Percentiles rank a stretch among this genome's conserved stretches.
These are phyloP conservation scores for Yarrowia sp. DNA, from an alignment of 805 yeast genomes.

Conservation along the genomic window DNA sequence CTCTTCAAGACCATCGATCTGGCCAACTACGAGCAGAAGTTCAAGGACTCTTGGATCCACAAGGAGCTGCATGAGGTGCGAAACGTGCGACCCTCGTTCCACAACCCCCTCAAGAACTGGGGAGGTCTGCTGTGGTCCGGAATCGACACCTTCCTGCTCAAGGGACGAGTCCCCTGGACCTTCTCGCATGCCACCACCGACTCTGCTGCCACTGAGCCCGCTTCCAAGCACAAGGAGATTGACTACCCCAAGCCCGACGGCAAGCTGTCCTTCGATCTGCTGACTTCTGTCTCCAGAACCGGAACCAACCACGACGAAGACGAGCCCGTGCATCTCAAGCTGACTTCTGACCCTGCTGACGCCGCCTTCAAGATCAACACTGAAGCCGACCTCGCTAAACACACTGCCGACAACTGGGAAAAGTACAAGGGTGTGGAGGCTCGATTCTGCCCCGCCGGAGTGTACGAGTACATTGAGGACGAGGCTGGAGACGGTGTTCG, in stretches of 20 bases:
- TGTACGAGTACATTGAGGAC: constrained; percentile 86
- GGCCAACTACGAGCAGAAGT: constrained; percentile 58
- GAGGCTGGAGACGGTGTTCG: constrained; percentile 62
- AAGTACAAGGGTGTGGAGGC: constrained; percentile 83
- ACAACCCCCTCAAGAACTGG: constrained; percentile 64
- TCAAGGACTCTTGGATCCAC: constrained; percentile 78
- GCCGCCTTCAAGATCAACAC: constrained; percentile 23
- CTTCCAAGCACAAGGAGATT: constrained; percentile 64
- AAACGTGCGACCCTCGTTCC: constrained; percentile 90
- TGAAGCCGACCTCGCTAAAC: constrained; percentile 46
- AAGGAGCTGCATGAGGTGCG: constrained; percentile 82
- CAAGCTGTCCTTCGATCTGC: constrained; percentile 81
- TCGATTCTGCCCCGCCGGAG: constrained; percentile 98
- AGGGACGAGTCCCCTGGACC: constrained; percentile 88
- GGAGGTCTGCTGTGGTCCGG: constrained; percentile 89
- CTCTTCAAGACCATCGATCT: constrained; percentile 37
- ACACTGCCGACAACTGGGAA: constrained; percentile 68
- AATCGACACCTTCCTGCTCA: constrained; percentile 69
- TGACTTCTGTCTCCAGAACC: constrained; percentile 93
- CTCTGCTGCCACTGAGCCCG: constrained; percentile 66
- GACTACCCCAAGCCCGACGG: constrained; percentile 96
- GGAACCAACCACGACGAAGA: constrained; percentile 96
- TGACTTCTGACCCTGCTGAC: constrained; percentile 35
- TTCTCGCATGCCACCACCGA: constrained; percentile 68
- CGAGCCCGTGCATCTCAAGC: constrained; percentile 82